A percentile compares a stretch with the other conserved stretches of the same genome.
Conservation (phyloP, 331 rosid species). For the Telfairia occidentalis region DNA sequence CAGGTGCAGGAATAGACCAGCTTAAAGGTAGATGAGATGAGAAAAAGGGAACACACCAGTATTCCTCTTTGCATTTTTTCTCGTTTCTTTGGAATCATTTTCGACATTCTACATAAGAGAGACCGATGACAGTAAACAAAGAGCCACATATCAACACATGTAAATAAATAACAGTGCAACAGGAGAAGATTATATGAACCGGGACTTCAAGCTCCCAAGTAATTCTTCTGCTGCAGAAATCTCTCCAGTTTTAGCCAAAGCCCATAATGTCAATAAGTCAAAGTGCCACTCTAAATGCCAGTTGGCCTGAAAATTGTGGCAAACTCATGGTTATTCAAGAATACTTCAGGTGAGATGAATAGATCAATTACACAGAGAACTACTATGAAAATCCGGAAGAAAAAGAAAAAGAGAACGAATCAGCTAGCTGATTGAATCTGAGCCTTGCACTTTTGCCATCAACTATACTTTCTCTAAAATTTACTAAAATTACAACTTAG, state of each 20-base stretch:
- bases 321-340: constrained; percentile 12
- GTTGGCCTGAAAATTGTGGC: constrained; percentile 34
- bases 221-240: constrained; percentile 51
- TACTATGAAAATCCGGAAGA: neutral
- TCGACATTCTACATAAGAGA: constrained; percentile 30
- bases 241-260: constrained; percentile 46
- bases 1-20: neutral
- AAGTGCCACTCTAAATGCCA: constrained; percentile 81
- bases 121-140: neutral
- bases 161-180: neutral
- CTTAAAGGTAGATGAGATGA: neutral
- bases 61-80: constrained; percentile 44
- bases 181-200: constrained; percentile 31
- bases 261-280: constrained; percentile 58
- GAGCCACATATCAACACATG: neutral
- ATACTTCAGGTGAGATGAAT: neutral
- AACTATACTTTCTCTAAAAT: neutral
- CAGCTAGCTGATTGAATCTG: neutral
- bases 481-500: neutral
- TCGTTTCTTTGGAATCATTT: constrained; percentile 52
- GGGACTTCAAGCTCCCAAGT: constrained; percentile 48
- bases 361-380: neutral
- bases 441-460: neutral
- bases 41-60: constrained; percentile 35
- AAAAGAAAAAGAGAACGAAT: neutral